These are phyloP conservation scores for Melastoma candidum DNA, from an alignment of 441 rosid species.

Conservation along the genomic window DNA sequence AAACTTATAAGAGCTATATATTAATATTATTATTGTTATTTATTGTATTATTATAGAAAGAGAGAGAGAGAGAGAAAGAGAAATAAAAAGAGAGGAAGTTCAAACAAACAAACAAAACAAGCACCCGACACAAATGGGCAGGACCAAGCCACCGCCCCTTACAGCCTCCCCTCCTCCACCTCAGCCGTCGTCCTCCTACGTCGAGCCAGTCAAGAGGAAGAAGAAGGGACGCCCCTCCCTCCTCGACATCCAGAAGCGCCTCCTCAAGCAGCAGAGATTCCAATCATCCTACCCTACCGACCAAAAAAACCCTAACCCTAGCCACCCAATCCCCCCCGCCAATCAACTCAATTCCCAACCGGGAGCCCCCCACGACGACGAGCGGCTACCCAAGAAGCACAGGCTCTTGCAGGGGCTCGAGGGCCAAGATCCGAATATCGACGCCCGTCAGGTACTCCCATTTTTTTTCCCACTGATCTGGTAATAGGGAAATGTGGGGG, in stretches of 20 bases:
- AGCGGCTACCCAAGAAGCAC: constrained; percentile 61
- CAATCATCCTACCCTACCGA: constrained; percentile 6
- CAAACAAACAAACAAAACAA: no score
- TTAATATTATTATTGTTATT: no score
- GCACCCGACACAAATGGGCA: no score
- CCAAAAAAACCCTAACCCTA: constrained; percentile 11
- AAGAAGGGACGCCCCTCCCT: constrained; percentile 93
- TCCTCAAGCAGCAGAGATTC: constrained; percentile 49
- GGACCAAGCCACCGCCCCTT: background rate
- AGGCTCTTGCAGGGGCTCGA: constrained; percentile 54
- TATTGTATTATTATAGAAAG: background rate
- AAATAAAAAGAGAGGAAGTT: constrained; percentile 37
- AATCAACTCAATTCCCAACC: constrained; percentile 15
- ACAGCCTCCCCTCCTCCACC: constrained; percentile 35
- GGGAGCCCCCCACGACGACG: constrained; percentile 38
- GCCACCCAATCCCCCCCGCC: constrained; percentile 10
- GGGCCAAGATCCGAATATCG: constrained; percentile 18
- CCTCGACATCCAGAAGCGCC: constrained; percentile 75
- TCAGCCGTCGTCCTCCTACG: constrained; percentile 22
- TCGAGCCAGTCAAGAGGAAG: constrained; percentile 42
- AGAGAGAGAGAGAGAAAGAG: constrained; percentile 8
- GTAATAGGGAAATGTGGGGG: background rate
- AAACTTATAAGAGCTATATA: no score
- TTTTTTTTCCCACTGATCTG: background rate
- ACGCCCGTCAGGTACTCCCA: background rate